Evolutionary conservation across 1,284 basidiomycete genomes (phyloP).

Genomic region (Tilletiopsis washingtonensis): DNA sequence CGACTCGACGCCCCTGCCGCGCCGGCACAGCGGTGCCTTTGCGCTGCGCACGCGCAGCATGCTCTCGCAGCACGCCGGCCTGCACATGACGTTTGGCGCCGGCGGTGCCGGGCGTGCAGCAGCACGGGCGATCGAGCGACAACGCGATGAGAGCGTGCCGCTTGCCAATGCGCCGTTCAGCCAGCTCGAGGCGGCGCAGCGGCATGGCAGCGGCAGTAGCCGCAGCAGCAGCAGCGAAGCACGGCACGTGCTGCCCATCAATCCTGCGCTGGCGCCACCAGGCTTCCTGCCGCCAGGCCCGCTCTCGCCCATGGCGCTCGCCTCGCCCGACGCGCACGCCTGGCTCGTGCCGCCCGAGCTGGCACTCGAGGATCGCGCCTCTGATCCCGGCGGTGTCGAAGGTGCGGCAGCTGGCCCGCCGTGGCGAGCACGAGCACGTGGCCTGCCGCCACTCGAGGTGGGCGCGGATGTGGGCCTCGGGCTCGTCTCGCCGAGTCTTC

Average conservation of each 20-base stretch:
- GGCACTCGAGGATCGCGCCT: not conserved
- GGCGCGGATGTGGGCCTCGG: not conserved
- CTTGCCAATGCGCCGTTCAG: conserved; percentile 34
- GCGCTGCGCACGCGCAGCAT: conserved; percentile 32
- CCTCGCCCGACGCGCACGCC: not conserved
- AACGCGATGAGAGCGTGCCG: conserved; percentile 14
- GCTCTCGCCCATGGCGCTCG: not conserved
- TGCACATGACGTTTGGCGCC: conserved; percentile 16
- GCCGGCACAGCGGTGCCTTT: conserved; percentile 31
- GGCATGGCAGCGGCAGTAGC: too few relatives aligned
- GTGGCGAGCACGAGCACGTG: too few relatives aligned
- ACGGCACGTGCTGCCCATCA: not conserved
- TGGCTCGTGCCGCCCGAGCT: not conserved
- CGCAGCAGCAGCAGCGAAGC: not conserved
- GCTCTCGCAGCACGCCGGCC: conserved; percentile 21
- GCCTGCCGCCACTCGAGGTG: too few relatives aligned
- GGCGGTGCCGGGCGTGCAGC: conserved; percentile 29
- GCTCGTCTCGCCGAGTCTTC: not conserved
- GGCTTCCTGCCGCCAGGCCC: not conserved
- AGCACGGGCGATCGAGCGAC: conserved; percentile 21
- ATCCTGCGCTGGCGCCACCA: not conserved
- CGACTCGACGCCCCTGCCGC: conserved; percentile 13
- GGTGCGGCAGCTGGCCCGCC: not conserved
- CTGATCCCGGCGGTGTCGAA: too few relatives aligned
- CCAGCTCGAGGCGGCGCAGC: conserved; percentile 17